Base-by-base conservation (phyloP, 1,284 basidiomycete genomes). In the Leccinum colubrinum region DNA sequence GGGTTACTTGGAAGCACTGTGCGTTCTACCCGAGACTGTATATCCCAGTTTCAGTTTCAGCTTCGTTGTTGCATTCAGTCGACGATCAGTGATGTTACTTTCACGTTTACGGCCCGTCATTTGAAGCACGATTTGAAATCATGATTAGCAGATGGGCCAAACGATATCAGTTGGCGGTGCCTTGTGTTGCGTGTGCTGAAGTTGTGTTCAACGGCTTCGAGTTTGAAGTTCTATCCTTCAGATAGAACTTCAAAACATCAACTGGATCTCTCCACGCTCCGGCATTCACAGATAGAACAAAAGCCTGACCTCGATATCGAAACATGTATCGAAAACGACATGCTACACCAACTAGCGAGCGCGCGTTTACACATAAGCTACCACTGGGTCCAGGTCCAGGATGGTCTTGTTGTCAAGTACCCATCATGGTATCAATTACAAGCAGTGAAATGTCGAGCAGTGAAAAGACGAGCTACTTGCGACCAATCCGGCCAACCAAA, bases 401-500 rank as follows among this genome's bases (percentile, higher is more conserved):
- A 4, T n/a, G n/a, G n/a, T 43, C 41, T 17, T 46, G 17, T 46
- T 46, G 3, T 48, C 11, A 48, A 20, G 17, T 20, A 48, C 12
- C 43, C 46, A 12, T 20, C 17, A 7, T 48, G 20, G 17, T 20
- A 20, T 48, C 11, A 7, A 20, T 48, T 14, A 48, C 46, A 20
- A 20, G 46, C 17, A 20, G 20, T 48, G 20, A 48, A 20, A 20
- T 37, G 12, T 37, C 46, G 20, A 20, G 46, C 11, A 20, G 20
- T 48, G 12, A 48, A 20, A 48, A 22, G 20, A 35, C 60, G 55
- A 53, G 64, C 54, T 59, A 65, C 67, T 62, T 59, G 62, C 62
- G 75, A 57, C 75, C 79, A 33, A 81, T 67, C 59, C 86, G 79
- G 8, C 89, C 88, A 69, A 90, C 90, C 46, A 87, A 58, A 14